phyloP scores from a whole-genome alignment of 805 yeast genomes.

The Wickerhamiella nectarea region DNA sequence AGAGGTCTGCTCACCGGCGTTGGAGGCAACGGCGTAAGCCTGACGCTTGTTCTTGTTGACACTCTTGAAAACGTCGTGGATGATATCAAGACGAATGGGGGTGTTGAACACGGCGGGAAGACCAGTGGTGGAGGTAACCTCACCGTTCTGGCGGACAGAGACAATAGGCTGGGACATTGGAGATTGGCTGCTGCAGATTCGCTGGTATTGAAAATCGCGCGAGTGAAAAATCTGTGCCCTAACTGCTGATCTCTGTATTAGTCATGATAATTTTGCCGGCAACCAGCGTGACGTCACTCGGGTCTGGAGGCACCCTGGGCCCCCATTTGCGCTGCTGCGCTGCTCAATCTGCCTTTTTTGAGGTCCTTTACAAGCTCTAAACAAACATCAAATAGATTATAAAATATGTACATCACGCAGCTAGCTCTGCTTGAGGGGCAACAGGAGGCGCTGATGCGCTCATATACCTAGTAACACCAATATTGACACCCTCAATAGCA shows the following conservation, averaged over 20 bases:
- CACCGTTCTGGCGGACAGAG: constrained; percentile 84
- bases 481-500: constrained; percentile 95
- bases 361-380: too few species aligned
- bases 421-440: background rate
- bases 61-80: constrained; percentile 96
- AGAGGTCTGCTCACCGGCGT: constrained; percentile 99
- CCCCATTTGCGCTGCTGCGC: too few species aligned
- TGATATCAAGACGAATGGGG: constrained; percentile 99
- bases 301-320: too few species aligned
- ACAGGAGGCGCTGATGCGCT: constrained; percentile 18
- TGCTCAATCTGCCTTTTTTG: too few species aligned
- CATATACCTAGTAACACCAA: constrained; percentile 82
- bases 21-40: constrained; percentile 98
- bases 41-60: constrained; percentile 99
- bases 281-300: too few species aligned
- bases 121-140: constrained; percentile 70
- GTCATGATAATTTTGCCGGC: background rate
- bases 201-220: background rate
- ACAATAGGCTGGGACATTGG: constrained; percentile 77
- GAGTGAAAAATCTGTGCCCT: background rate
- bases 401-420: background rate
- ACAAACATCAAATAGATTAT: background rate
- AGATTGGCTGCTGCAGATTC: background rate
- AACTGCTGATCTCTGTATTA: background rate
- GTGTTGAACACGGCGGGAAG: constrained; percentile 98